phyloP scores from a whole-genome alignment of 2,329 filamentous ascomycete species.

The Ascochyta rabiei region DNA sequence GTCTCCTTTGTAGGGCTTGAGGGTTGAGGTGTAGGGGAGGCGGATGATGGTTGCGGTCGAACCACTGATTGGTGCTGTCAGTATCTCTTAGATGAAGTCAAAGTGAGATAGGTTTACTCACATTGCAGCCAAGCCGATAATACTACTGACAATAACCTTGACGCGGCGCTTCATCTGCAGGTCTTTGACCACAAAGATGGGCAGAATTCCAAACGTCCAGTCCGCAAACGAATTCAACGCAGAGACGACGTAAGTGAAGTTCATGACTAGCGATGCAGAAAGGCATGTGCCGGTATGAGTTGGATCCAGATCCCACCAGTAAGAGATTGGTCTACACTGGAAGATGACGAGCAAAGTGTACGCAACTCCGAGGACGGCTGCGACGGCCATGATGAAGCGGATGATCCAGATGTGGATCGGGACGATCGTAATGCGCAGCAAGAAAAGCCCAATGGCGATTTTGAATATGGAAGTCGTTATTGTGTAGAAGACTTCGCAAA shows the following conservation, averaged over 20 bases:
- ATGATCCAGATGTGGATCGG: slow-evolving; percentile 54
- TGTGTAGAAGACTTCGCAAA: slow-evolving; percentile 61
- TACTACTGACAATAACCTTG: slow-evolving; percentile 58
- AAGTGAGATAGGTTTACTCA: slow-evolving; percentile 20
- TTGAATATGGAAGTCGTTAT: slow-evolving; percentile 56
- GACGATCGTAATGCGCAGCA: slow-evolving; percentile 57
- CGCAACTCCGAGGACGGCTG: slow-evolving; percentile 52
- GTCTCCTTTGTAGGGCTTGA: slow-evolving; percentile 36
- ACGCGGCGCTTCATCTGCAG: slow-evolving; percentile 61
- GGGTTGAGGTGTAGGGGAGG: slow-evolving; percentile 34
- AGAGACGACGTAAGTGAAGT: slow-evolving; percentile 53
- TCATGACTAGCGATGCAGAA: slow-evolving; percentile 55
- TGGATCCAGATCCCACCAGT: slow-evolving; percentile 55
- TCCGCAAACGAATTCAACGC: slow-evolving; percentile 38
- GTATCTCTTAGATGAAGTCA: background rate
- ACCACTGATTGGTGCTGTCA: slow-evolving; percentile 37
- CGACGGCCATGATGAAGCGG: slow-evolving; percentile 52
- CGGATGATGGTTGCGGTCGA: slow-evolving; percentile 46
- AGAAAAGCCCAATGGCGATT: slow-evolving; percentile 57
- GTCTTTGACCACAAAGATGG: slow-evolving; percentile 59
- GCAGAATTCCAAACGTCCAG: slow-evolving; percentile 39
- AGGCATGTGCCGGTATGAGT: slow-evolving; percentile 50
- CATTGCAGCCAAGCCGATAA: slow-evolving; percentile 57
- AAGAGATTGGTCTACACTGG: slow-evolving; percentile 58
- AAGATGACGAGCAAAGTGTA: slow-evolving; percentile 59